phyloP scores from a whole-genome alignment of 495 filamentous ascomycete genomes.

The Sphaerosporella brunnea region DNA sequence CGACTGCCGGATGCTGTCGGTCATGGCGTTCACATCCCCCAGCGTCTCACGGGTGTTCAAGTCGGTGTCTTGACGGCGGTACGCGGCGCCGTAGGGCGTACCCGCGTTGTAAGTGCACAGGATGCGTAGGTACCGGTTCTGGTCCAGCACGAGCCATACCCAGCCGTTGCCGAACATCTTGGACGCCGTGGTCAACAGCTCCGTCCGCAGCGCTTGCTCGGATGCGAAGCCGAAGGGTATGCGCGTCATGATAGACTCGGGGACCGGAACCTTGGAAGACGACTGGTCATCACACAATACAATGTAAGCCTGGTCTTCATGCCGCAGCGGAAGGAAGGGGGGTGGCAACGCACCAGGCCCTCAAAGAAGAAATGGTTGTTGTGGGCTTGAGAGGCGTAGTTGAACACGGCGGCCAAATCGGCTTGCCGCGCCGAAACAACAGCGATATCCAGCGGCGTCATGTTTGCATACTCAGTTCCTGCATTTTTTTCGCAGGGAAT shows the following conservation, averaged over 20 bases:
- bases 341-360: slow-evolving; percentile 33
- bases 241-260: slow-evolving; percentile 6
- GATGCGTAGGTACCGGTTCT: slow-evolving; percentile 42
- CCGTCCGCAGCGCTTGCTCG: slow-evolving; percentile 56
- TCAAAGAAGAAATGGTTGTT: slow-evolving; percentile 97
- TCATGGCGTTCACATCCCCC: slow-evolving; percentile 5
- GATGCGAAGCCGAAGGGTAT: slow-evolving; percentile 47
- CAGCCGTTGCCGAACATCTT: slow-evolving; percentile 94
- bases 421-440: slow-evolving; percentile 63
- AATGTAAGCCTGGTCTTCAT: slow-evolving; percentile 10
- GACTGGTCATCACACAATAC: no score
- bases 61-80: slow-evolving; percentile 60
- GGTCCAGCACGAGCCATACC: slow-evolving; percentile 68
- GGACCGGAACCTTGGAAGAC: slow-evolving; percentile 6
- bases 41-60: slow-evolving; percentile 45
- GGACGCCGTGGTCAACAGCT: slow-evolving; percentile 64
- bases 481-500: no score
- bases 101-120: slow-evolving; percentile 84
- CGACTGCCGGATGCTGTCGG: not conserved
- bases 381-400: slow-evolving; percentile 85
- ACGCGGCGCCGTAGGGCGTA: slow-evolving; percentile 70
- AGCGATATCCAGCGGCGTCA: slow-evolving; percentile 46
- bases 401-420: slow-evolving; percentile 62
- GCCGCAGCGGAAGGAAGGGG: not conserved
- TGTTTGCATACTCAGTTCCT: slow-evolving; percentile 43